These are phyloP conservation scores for Macadamia tetraphylla DNA, from an alignment of 164 flowering plant genomes.

Conservation along the genomic window DNA sequence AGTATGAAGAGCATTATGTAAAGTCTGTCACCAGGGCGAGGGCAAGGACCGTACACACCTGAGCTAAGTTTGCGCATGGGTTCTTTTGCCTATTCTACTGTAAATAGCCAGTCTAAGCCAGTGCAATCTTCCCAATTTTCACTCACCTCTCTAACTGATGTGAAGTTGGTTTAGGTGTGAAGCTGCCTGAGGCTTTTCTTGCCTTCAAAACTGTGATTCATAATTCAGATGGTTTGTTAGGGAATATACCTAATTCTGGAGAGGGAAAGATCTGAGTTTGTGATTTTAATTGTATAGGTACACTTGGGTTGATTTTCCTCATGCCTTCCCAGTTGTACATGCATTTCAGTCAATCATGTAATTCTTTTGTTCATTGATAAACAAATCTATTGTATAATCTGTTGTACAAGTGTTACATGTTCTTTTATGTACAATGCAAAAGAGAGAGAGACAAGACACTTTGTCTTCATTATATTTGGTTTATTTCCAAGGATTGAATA, in stretches of 20 bases:
- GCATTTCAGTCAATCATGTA: neutral
- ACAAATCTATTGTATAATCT: neutral
- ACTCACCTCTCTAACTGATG: neutral
- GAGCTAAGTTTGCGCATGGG: neutral
- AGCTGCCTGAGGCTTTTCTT: neutral
- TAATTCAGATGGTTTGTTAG: neutral
- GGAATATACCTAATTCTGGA: no score
- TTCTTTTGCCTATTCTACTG: neutral
- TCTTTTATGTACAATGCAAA: neutral
- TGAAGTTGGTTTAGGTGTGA: neutral
- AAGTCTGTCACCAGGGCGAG: conserved; percentile 77
- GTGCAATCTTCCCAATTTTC: neutral
- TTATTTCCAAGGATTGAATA: neutral
- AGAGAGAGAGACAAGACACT: no score
- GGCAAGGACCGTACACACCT: conserved; percentile 21
- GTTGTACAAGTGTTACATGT: neutral
- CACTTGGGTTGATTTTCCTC: neutral
- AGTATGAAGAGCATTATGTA: conserved; percentile 74
- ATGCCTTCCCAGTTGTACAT: neutral
- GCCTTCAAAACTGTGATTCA: neutral
- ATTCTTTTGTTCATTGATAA: neutral
- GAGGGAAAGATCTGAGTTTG: neutral
- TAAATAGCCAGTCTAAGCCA: neutral
- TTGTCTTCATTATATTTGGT: no score
- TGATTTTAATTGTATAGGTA: neutral